Evolutionary conservation across 2,329 filamentous ascomycete genomes (phyloP).

Genomic region (Aspergillus thermomutatus): DNA sequence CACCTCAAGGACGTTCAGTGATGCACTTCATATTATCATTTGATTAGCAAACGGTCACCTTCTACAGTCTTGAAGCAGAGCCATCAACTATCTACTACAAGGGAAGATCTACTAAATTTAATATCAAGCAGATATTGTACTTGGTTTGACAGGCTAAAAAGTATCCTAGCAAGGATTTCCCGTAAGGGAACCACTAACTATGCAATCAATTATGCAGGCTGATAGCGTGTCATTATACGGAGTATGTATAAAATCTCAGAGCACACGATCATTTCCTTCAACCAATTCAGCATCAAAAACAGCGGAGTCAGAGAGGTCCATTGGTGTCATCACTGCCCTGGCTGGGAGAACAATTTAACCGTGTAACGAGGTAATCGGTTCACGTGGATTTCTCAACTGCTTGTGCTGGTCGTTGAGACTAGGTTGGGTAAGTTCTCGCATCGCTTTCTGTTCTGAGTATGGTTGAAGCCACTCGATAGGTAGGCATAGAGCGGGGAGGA

Average conservation of each 20-base stretch:
- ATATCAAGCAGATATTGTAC: too few species aligned
- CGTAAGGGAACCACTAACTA: too few species aligned
- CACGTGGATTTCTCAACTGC: neutral
- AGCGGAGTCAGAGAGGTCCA: too few species aligned
- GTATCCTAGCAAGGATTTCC: too few species aligned
- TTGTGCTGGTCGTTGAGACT: neutral
- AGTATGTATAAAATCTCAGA: neutral
- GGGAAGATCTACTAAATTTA: neutral
- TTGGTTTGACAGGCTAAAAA: too few species aligned
- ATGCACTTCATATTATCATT: neutral
- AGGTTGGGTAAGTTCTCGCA: neutral
- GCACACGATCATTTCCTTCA: neutral
- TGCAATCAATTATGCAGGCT: too few species aligned
- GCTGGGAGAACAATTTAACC: neutral
- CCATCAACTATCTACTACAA: neutral
- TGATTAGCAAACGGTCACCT: neutral
- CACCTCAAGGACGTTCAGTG: neutral
- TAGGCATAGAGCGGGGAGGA: neutral
- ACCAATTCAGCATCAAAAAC: too few species aligned
- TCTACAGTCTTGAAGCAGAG: neutral
- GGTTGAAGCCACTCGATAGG: neutral
- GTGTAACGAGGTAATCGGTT: neutral
- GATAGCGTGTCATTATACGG: neutral
- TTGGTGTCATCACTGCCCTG: neutral
- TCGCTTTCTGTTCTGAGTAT: neutral